Conservation (phyloP, 495 filamentous ascomycete species). For the Lasiosphaeria hispida region DNA sequence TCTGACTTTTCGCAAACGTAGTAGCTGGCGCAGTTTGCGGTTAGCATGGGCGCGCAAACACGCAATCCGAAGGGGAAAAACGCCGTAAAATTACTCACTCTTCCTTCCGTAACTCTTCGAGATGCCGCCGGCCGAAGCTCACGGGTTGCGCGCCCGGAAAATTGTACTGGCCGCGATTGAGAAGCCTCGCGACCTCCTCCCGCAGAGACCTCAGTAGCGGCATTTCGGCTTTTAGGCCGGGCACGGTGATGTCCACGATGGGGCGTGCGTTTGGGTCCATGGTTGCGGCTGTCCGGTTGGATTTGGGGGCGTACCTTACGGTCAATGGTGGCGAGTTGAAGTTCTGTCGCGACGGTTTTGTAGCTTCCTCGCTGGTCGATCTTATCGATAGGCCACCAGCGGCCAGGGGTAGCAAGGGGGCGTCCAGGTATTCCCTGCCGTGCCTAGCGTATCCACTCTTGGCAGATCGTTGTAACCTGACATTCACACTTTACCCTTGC, state of each 20-base stretch:
- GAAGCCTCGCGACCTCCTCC: slow-evolving; percentile 69
- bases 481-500: too few relatives aligned
- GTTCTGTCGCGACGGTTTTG: neutral
- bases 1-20: slow-evolving; percentile 99
- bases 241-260: slow-evolving; percentile 48
- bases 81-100: slow-evolving; percentile 54
- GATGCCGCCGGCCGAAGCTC: slow-evolving; percentile 75
- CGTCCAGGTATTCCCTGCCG: too few relatives aligned
- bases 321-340: too few relatives aligned
- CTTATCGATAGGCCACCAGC: neutral
- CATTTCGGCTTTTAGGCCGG: slow-evolving; percentile 63
- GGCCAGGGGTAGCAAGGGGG: too few relatives aligned
- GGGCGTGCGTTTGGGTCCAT: slow-evolving; percentile 30
- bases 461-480: too few relatives aligned
- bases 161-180: slow-evolving; percentile 59
- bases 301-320: neutral
- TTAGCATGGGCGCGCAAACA: neutral
- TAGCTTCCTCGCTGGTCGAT: neutral
- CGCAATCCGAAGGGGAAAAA: neutral
- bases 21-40: slow-evolving; percentile 52
- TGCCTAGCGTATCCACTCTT: too few relatives aligned
- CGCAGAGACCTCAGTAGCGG: slow-evolving; percentile 61
- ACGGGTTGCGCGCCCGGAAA: slow-evolving; percentile 97
- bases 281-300: neutral
- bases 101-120: slow-evolving; percentile 69